These are phyloP conservation scores for Thuja plicata DNA, from an alignment of 83 land plant genomes.

Conservation along the genomic window DNA sequence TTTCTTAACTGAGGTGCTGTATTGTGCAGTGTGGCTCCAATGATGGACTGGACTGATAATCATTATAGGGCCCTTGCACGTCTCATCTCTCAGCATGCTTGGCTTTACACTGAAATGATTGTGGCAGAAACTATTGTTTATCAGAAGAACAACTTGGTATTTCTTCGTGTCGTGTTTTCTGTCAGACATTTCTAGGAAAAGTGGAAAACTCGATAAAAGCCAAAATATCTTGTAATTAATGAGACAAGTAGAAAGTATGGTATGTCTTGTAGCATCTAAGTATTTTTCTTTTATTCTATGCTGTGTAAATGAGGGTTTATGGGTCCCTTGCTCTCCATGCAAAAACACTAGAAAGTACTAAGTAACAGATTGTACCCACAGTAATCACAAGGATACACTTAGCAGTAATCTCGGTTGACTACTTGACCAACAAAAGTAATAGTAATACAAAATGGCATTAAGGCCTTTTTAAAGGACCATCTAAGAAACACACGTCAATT, in stretches of 20 bases:
- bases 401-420: too few relatives aligned
- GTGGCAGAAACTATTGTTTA: conserved; percentile 94
- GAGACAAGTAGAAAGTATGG: neutral
- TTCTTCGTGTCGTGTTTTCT: conserved; percentile 11
- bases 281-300: too few relatives aligned
- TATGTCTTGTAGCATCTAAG: neutral
- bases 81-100: conserved; percentile 78
- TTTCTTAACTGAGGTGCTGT: neutral
- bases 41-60: conserved; percentile 99
- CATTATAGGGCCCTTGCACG: conserved; percentile 93
- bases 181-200: neutral
- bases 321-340: too few relatives aligned
- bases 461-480: too few relatives aligned
- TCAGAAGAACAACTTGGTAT: conserved; percentile 83
- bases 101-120: conserved; percentile 99
- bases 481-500: too few relatives aligned
- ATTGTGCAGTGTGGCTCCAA: conserved; percentile 86
- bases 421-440: too few relatives aligned
- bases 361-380: too few relatives aligned
- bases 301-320: too few relatives aligned
- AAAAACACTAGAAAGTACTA: too few relatives aligned
- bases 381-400: too few relatives aligned
- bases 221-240: conserved; percentile 4
- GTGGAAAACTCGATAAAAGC: neutral
- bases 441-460: too few relatives aligned